These are phyloP conservation scores for Chaetomium tenue DNA, from an alignment of 495 filamentous ascomycete species.

Conservation along the genomic window DNA sequence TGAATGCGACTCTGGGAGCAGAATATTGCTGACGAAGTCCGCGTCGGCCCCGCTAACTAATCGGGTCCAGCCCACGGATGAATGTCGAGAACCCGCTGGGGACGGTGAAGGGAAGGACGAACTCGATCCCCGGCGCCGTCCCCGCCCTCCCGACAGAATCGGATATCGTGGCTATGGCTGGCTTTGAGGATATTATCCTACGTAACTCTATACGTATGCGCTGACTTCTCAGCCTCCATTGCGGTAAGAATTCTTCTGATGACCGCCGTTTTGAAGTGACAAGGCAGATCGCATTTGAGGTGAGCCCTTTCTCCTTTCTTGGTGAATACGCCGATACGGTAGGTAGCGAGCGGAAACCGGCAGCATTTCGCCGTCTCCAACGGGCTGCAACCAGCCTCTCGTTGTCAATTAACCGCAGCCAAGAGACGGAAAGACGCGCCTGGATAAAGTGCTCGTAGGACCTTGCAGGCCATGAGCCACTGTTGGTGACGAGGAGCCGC, in stretches of 20 bases:
- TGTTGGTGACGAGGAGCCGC: not conserved
- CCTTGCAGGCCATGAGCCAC: not conserved
- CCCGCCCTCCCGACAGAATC: no score
- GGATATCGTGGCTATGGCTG: no score
- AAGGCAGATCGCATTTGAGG: not conserved
- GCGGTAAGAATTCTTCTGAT: no score
- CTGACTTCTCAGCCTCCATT: no score
- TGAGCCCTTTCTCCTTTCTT: not conserved
- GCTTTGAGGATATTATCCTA: no score
- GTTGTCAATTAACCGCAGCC: slow-evolving; percentile 2
- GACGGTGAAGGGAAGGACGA: not conserved
- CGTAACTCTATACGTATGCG: no score
- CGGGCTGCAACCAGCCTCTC: not conserved
- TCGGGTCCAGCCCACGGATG: not conserved
- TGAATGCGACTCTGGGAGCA: not conserved
- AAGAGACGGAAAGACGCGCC: slow-evolving; percentile 3
- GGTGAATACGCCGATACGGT: not conserved
- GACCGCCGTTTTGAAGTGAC: no score
- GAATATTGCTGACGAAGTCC: not conserved
- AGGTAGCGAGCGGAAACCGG: slow-evolving; percentile 1
- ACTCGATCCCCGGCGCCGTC: no score
- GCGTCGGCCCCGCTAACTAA: not conserved
- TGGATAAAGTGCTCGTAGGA: slow-evolving; percentile 4
- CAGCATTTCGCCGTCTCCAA: not conserved
- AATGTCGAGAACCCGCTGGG: not conserved